A percentile compares a stretch with the other conserved stretches of the same genome.
Evolutionary conservation across 768 basidiomycete species (phyloP).

Genomic region (Mycena sanguinolenta): DNA sequence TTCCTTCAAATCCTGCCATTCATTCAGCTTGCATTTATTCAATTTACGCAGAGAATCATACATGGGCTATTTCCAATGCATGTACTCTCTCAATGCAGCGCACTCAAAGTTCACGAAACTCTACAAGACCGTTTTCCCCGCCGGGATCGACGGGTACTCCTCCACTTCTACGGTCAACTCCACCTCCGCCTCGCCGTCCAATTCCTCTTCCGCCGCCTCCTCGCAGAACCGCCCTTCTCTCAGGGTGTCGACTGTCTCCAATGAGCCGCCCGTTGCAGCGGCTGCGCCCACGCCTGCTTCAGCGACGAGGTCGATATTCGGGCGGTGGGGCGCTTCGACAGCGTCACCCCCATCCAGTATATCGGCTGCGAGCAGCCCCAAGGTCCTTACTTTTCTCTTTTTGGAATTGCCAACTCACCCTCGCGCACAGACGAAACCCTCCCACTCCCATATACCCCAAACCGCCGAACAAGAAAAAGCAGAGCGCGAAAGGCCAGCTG

Average conservation of each 20-base stretch:
- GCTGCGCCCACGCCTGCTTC: no score
- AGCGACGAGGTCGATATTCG: background rate
- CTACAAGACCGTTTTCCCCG: constrained; percentile 76
- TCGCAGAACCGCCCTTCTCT: background rate
- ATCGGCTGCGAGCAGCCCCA: no score
- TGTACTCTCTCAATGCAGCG: constrained; percentile 70
- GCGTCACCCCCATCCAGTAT: background rate
- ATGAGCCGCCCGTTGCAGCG: background rate
- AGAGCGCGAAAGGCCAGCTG: constrained; percentile 41
- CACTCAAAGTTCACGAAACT: constrained; percentile 84
- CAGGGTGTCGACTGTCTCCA: no score
- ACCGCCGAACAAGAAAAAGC: no score
- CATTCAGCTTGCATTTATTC: background rate
- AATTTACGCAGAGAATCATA: constrained; percentile 70
- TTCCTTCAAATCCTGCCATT: constrained; percentile 6
- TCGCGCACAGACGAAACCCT: no score
- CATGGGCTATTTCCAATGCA: constrained; percentile 83
- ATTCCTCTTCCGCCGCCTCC: constrained; percentile 7
- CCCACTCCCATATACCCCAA: no score
- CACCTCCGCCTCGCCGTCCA: background rate
- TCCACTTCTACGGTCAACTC: background rate
- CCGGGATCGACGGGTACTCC: constrained; percentile 57
- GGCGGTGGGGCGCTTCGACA: background rate
- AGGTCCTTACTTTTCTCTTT: no score
- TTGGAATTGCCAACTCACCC: no score